Base-by-base conservation (phyloP, 2,329 filamentous ascomycete genomes). In the Pseudogymnoascus sp. region DNA sequence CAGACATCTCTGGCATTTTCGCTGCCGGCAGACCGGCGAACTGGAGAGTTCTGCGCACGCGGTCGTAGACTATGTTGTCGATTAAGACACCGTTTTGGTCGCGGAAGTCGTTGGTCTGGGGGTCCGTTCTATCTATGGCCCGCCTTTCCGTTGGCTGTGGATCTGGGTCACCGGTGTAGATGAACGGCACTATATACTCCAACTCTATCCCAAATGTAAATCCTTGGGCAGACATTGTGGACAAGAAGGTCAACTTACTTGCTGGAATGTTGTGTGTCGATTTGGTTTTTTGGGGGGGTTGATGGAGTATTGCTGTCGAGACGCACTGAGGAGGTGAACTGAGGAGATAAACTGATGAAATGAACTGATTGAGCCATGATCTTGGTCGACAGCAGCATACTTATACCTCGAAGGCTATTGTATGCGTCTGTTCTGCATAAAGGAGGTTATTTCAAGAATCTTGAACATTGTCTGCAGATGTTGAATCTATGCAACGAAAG, bases 181-280 rank as follows among this genome's bases (percentile, higher is more conserved):
- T 10, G 45, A 7, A 52, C 3, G 45, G 45, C n/a, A 52, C 45
- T 2, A 52, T 5, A n/a, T 52, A 52, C 45, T 52, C 45, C 26
- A 52, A 2, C 45, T 52, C 45, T 52, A 52, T 52, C n/a, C 45
- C 45, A 52, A 52, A 52, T 30, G 45, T 33, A 26, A 30, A 52
- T 33, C 2, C 10, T 3, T 8, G 8, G 9, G 26, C 15, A 52
- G 45, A n/a, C 45, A 52, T 52, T 1, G 15, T 30, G 45, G 23
- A 26, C 45, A 52, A 52, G 26, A 52, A 52, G 26, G 26, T 52
- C 45, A 30, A 52, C 45, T 52, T 30, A 19, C 45, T 52, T 52
- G 45, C 26, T 52, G 26, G 41, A 26, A 48, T 18, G 1, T n/a
- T 30, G 45, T 18, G 15, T 52, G 45, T 8, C 10, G 45, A 4